Conservation (phyloP, 2,329 filamentous ascomycete species). For the Microdochium trichocladiopsis region DNA sequence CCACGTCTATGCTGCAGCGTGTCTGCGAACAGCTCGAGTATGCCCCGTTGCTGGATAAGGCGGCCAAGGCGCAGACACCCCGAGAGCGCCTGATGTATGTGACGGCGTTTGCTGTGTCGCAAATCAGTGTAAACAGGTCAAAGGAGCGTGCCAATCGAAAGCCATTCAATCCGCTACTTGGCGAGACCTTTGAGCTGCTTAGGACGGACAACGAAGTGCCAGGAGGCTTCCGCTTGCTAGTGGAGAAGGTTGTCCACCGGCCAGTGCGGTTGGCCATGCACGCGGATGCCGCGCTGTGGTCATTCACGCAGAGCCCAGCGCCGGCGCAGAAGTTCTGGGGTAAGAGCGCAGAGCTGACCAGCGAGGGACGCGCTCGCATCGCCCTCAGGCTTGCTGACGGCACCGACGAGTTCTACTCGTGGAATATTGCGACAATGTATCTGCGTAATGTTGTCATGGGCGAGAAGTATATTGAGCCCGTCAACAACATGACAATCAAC, state of each 20-base stretch:
- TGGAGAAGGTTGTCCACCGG: conserved; percentile 90
- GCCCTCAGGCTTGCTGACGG: conserved; percentile 60
- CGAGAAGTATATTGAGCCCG: conserved; percentile 96
- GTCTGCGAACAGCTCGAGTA: conserved; percentile 90
- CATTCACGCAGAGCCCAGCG: conserved; percentile 76
- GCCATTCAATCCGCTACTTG: conserved; percentile 93
- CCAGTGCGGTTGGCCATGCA: conserved; percentile 91
- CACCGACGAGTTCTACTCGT: conserved; percentile 77
- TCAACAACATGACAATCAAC: conserved; percentile 77
- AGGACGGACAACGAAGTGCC: conserved; percentile 69
- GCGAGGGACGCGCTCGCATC: conserved; percentile 78
- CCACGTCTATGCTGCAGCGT: conserved; percentile 79
- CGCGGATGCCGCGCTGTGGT: conserved; percentile 81
- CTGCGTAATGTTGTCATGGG: conserved; percentile 94
- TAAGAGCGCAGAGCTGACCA: conserved; percentile 90
- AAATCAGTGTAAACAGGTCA: conserved; percentile 72
- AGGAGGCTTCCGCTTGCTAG: conserved; percentile 79
- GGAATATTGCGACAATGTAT: conserved; percentile 83
- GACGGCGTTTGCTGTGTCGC: conserved; percentile 83
- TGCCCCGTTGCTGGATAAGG: conserved; percentile 72
- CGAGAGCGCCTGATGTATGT: conserved; percentile 75
- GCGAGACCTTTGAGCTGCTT: conserved; percentile 91
- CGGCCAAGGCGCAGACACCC: conserved; percentile 52
- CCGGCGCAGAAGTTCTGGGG: conserved; percentile 98
- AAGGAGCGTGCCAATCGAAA: conserved; percentile 92